phyloP scores from a whole-genome alignment of 2,329 filamentous ascomycete species.

The Epicoccum sorghinum region DNA sequence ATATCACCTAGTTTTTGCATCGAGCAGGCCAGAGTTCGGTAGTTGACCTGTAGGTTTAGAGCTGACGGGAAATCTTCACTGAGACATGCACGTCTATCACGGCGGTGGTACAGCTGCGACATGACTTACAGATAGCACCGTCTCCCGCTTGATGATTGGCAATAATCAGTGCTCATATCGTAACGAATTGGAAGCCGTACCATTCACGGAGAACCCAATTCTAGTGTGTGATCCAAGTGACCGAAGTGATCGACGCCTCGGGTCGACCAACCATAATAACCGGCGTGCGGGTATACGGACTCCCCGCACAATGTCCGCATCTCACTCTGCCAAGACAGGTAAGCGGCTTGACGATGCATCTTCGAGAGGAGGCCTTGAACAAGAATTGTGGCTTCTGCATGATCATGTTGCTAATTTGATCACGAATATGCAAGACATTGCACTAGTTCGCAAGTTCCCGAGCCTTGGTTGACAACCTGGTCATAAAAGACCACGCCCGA shows the following conservation, averaged over 20 bases:
- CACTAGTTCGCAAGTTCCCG: background rate
- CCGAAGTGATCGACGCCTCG: constrained; percentile 4
- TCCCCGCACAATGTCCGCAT: constrained; percentile 16
- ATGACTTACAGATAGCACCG: background rate
- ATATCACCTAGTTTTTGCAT: no score
- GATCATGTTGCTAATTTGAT: background rate
- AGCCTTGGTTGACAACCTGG: background rate
- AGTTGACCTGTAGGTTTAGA: no score
- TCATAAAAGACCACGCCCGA: background rate
- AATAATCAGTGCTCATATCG: constrained; percentile 2
- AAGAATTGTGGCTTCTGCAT: background rate
- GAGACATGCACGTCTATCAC: background rate
- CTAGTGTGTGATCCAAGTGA: background rate
- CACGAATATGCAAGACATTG: constrained; percentile 3
- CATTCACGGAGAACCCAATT: background rate
- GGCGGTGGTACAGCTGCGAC: background rate
- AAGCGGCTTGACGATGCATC: background rate
- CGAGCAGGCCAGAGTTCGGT: no score
- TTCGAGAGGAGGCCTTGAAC: background rate
- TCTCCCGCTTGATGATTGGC: background rate
- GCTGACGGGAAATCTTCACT: background rate
- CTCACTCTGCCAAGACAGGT: background rate
- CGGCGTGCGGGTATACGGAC: constrained; percentile 1
- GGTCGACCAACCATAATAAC: background rate
- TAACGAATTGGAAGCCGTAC: background rate